These are phyloP conservation scores for Ophiostoma sp. DNA, from an alignment of 2,329 filamentous ascomycete genomes.

Conservation along the genomic window DNA sequence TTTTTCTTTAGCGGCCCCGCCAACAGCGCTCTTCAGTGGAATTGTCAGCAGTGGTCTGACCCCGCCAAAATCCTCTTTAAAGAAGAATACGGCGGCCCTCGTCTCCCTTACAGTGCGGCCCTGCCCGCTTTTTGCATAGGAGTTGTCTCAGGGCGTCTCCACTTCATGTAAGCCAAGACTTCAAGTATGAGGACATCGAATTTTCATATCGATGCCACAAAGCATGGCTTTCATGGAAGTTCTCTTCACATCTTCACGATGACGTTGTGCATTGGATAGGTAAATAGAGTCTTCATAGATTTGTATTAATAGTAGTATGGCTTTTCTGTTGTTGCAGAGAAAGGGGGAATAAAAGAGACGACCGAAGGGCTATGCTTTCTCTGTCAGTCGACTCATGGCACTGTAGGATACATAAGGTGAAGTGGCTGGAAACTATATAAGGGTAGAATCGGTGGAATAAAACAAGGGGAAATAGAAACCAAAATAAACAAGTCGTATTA, in stretches of 20 bases:
- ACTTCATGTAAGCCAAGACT: neutral
- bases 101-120: slow-evolving; percentile 1
- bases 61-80: neutral
- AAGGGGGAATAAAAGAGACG: neutral
- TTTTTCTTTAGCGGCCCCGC: slow-evolving; percentile 1
- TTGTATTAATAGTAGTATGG: neutral
- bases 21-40: neutral
- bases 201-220: neutral
- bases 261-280: neutral
- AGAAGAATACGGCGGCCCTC: neutral
- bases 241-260: neutral
- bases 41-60: neutral
- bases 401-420: neutral
- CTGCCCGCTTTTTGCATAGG: neutral
- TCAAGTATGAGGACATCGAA: neutral
- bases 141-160: neutral
- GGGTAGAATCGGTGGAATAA: neutral
- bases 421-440: neutral
- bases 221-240: neutral
- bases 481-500: neutral
- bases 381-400: neutral
- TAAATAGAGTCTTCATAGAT: neutral
- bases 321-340: neutral
- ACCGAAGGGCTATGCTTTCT: neutral
- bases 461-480: neutral